Evolutionary conservation across 176 grass and related monocot species (phyloP), one percentile per base, ranked within the genome.

Genomic region (Aegilops speltoides): DNA sequence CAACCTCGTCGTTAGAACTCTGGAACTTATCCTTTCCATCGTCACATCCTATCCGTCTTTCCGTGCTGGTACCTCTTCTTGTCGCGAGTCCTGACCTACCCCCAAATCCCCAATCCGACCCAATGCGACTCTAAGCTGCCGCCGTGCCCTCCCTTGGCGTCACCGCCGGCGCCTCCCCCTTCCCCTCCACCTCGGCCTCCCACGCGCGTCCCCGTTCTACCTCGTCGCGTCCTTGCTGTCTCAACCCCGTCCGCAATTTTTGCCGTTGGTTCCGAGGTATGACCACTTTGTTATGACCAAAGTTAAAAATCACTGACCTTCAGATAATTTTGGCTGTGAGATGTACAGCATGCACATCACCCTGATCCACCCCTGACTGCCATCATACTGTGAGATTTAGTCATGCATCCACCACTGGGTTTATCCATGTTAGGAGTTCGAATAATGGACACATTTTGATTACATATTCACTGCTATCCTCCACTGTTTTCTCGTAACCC

Each of bases 11-110:
- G 2, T 71, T 72, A 17, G 78, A 33, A 52, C 50, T 54, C 88
- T 90, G 22, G 29, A 86, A 52, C 28, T 83, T 65, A 8, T 78
- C 17, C 19, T 77, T 79, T 23, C 78, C 87, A 11, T 78, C 50
- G 50, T 7, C 73, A 43, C 73, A 59, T 7, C 56, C 19, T 59
- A 59, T 59, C 19, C 56, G 19, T 59, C 56, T 19, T 22, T 22
- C 56, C 19, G 19, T 59, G 20, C 7, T 9, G 56, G 56, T 8
- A 71, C 73, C 73, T 76, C 43, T 48, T 48, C 71, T 24, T 76
- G 24, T 50, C 41, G 43, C 15, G 3, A 50, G 73, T 19, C 23
- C 41, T 19, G 73, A 76, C 73, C 43, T 76, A 76, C 43, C 73
- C 43, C 40, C 23, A 75, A 48, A 75, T 23, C 72, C 41, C 70